Base-by-base conservation (phyloP, 2,329 filamentous ascomycete species). In the Cryphonectria naterciae region DNA sequence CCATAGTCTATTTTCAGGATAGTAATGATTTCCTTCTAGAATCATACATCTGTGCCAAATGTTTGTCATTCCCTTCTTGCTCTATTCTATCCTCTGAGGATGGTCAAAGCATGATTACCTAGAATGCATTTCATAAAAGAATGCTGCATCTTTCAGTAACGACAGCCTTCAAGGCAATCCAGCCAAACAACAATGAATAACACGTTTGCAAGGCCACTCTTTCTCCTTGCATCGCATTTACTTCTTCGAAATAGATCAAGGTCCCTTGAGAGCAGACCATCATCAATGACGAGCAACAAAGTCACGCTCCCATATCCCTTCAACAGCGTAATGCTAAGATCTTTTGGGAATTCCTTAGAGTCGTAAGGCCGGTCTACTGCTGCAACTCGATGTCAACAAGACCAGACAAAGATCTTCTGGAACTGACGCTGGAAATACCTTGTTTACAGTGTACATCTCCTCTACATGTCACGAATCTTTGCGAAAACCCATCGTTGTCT, bases 51-150 rank as follows among this genome's bases (percentile, higher is more conserved):
- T 19, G 25, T 19, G 7, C 17, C 6, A 28, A 17, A 19, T 58
- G 54, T 32, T 17, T 58, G 28, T 2, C 54, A 58, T 19, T 7
- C 15, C 7, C 13, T 28, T 19, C 54, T 7, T 58, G 17, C 54
- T 56, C 28, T 58, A 1, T 32, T 15, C 15, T 5, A 7, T 4
- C 5, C 54, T 58, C 35, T 35, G 25, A 35, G 13, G 5, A 35
- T 58, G 15, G 2, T 58, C 25, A 58, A 58, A 35, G 54, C 25
- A 56, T 56, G 2, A 1, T 2, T 58, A 5, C 54, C 1, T 32
- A 17, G 5, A 8, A 0, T 3, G 22, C 1, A 3, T 0, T 22
- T 15, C 22, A n/a, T 17, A 2, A 22, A 17, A n/a, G 17, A n/a
- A 52, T 11, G 46, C 32, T 56, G n/a, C 52, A 56, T 17, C 52